Evolutionary conservation across 2,329 filamentous ascomycete species (phyloP).

Genomic region (Berkeleyomyces rouxiae): DNA sequence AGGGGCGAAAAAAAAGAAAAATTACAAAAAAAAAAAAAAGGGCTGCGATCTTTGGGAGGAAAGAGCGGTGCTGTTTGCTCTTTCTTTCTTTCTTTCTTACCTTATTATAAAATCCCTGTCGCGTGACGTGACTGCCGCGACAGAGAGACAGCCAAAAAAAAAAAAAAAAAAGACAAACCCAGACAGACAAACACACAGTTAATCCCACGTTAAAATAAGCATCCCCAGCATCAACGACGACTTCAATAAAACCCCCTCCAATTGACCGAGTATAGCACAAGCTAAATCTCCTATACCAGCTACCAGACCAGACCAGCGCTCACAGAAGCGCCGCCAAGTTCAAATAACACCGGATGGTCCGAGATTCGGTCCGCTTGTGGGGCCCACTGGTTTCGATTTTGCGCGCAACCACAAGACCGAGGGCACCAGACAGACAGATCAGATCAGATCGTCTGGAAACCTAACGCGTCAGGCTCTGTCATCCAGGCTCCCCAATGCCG

Average conservation of each 20-base stretch:
- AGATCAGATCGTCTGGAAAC: neutral
- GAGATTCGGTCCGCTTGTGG: slow-evolving; percentile 14
- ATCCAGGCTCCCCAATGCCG: neutral
- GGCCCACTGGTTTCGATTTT: neutral
- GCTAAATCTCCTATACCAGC: neutral
- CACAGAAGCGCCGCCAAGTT: neutral
- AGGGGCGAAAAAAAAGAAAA: neutral
- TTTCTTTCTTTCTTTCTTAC: neutral
- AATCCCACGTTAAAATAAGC: too few species aligned
- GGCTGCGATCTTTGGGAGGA: too few species aligned
- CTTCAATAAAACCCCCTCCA: neutral
- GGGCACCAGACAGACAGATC: too few species aligned
- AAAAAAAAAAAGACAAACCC: neutral
- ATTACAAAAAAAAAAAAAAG: neutral
- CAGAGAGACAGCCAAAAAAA: neutral
- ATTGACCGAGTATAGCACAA: neutral
- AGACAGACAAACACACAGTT: neutral
- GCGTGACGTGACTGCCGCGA: neutral
- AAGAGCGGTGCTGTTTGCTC: neutral
- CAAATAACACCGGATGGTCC: slow-evolving; percentile 12
- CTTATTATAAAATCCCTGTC: neutral
- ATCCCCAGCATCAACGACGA: neutral
- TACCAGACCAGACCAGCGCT: neutral
- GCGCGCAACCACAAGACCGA: too few species aligned
- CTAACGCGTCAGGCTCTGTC: neutral